Conservation (phyloP, 305 asterid species). For the Coffea humblotiana region DNA sequence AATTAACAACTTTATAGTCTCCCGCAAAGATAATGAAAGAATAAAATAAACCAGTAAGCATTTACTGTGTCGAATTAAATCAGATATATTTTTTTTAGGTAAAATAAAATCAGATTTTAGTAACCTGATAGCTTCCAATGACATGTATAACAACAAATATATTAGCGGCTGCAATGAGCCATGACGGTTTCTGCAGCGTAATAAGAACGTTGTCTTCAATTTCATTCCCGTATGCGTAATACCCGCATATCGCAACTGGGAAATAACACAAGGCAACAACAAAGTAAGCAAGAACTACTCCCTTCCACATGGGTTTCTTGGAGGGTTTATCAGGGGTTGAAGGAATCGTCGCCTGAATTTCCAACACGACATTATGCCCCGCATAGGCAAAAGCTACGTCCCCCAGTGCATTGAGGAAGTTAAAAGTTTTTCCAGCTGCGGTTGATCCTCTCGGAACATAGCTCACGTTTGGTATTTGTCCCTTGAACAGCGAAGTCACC, state of each 20-base stretch:
- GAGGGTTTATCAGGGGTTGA: conserved; percentile 67
- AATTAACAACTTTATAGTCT: not conserved
- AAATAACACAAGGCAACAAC: conserved; percentile 60
- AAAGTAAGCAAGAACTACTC: conserved; percentile 57
- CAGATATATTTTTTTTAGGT: too few relatives aligned
- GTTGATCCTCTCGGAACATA: conserved; percentile 32
- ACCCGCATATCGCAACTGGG: conserved; percentile 64
- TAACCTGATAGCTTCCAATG: conserved; percentile 71
- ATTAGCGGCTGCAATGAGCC: conserved; percentile 65
- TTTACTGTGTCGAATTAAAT: too few relatives aligned
- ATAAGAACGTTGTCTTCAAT: conserved; percentile 61
- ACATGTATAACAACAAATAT: conserved; percentile 67
- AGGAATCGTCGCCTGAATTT: conserved; percentile 71
- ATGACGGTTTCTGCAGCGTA: conserved; percentile 50
- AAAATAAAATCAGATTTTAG: too few relatives aligned
- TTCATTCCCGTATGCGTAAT: conserved; percentile 46
- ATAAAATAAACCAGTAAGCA: too few relatives aligned
- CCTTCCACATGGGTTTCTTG: conserved; percentile 71
- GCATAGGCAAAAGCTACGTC: conserved; percentile 69
- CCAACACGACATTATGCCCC: conserved; percentile 72
- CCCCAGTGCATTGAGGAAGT: conserved; percentile 62
- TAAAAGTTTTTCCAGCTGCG: conserved; percentile 29
- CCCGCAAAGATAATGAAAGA: too few relatives aligned
- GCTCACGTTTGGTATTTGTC: conserved; percentile 32
- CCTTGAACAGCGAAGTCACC: conserved; percentile 39